Percentiles rank a stretch among this genome's conserved stretches.
Conservation (phyloP, 2,329 filamentous ascomycete genomes). For the Chaetomium olivaceum region DNA sequence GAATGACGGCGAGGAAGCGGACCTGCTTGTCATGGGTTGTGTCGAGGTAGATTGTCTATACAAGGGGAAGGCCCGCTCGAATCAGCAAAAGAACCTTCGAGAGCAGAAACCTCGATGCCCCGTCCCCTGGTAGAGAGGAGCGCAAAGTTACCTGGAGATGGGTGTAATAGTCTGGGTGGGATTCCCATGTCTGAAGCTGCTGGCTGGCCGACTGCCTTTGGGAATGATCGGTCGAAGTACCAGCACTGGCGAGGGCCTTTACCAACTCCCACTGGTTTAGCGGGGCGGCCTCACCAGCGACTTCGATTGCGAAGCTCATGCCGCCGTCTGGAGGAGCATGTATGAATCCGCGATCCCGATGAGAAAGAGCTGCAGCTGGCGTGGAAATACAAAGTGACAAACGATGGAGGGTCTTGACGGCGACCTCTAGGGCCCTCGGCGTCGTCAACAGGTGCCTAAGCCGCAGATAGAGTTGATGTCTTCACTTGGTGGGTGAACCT, state of each 20-base stretch:
- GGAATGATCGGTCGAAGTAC: constrained; percentile 61
- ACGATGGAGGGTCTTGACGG: background rate
- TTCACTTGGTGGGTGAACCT: background rate
- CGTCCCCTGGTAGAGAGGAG: background rate
- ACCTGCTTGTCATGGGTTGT: constrained; percentile 72
- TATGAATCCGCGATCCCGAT: background rate
- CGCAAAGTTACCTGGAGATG: constrained; percentile 62
- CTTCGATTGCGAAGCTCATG: constrained; percentile 75
- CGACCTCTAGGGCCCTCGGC: background rate
- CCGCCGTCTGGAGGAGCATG: constrained; percentile 16
- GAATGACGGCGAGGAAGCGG: constrained; percentile 87
- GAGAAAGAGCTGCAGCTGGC: background rate
- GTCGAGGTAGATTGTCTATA: constrained; percentile 79
- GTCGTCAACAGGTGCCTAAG: background rate
- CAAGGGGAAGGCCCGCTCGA: constrained; percentile 6
- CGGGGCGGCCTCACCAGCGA: constrained; percentile 77
- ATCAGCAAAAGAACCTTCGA: constrained; percentile 8
- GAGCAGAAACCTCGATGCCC: background rate
- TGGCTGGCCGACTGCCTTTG: constrained; percentile 68
- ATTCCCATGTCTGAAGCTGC: constrained; percentile 73
- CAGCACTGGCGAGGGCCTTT: constrained; percentile 59
- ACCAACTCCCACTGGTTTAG: constrained; percentile 64
- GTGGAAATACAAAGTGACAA: background rate
- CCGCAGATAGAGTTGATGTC: background rate
- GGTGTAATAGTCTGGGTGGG: constrained; percentile 64